These are phyloP conservation scores for Quercus rubra DNA, from an alignment of 306 rosid genomes.

Conservation along the genomic window DNA sequence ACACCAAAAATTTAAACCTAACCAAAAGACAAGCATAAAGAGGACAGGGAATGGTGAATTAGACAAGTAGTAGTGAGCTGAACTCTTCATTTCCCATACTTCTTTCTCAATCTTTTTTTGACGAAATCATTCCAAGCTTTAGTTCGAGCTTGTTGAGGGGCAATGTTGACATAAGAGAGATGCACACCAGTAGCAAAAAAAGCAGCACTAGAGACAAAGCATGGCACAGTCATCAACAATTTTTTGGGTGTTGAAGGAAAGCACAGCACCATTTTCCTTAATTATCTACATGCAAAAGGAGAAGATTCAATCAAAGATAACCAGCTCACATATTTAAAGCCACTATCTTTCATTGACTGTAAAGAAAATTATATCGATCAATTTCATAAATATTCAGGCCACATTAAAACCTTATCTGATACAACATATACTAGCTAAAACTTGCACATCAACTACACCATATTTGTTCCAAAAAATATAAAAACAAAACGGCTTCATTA, in stretches of 20 bases:
- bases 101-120: too few relatives aligned
- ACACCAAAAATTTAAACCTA: neutral
- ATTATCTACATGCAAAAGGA: neutral
- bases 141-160: too few relatives aligned
- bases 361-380: neutral
- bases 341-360: too few relatives aligned
- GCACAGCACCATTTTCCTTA: too few relatives aligned
- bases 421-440: neutral
- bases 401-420: neutral
- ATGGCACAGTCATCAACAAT: too few relatives aligned
- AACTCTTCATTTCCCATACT: too few relatives aligned
- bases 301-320: neutral
- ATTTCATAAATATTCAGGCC: neutral
- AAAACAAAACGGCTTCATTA: neutral
- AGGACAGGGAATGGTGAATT: neutral
- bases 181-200: too few relatives aligned
- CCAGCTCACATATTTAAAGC: too few relatives aligned
- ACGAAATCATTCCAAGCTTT: too few relatives aligned
- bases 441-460: neutral
- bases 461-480: neutral
- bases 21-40: neutral
- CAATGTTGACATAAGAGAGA: too few relatives aligned
- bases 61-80: neutral
- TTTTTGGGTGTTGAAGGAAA: too few relatives aligned
- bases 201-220: too few relatives aligned